Evolutionary conservation across 2,329 filamentous ascomycete species (phyloP), one percentile per base, ranked within the genome.

Genomic region (Phaeosphaeriaceae sp.): DNA sequence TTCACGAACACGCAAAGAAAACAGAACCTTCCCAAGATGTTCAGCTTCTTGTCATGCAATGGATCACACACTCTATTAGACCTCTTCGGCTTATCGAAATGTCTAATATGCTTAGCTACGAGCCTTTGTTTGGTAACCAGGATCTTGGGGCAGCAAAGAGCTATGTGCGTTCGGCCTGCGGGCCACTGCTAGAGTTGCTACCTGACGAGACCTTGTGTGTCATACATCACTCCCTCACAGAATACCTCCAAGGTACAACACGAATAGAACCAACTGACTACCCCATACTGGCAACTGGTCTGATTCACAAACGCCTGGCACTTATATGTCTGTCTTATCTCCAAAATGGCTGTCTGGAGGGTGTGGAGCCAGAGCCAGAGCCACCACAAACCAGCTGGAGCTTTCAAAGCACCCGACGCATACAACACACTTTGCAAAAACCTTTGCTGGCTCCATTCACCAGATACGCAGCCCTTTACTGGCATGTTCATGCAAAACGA

Each of bases 211-310:
- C 73, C 0, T 50, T 80, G 8, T 70, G 71, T 15, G 70, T 80
- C 5, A 74, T 80, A 6, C 78, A 81, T 51, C 78, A 80, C 43
- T 80, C 77, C 1, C 74, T 81, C 33, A 79, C 77, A 2, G 78
- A 81, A 44, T 81, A 76, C 48, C 54, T 80, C 4, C 55, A 48
- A 34, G 48, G 48, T 11, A 20, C 23, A 7, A 52, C 50, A 4
- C 28, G 54, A 36, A n/a, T n/a, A n/a, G 15, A 16, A 3, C 43
- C 47, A 4, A 20, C 32, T 26, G 38, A 36, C 12, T 56, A 51
- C 37, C 51, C 53, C 0, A 28, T 60, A 11, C 42, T 61, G 16
- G 18, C 40, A 1, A 23, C 20, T 6, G 51, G 48, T 3, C 11
- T 32, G 13, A 56, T 58, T n/a, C 58, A 61, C 41, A 20, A 9